A percentile compares a stretch with the other conserved stretches of the same genome.
These are phyloP conservation scores for Mucuna pruriens DNA, from an alignment of 306 rosid species.

Conservation along the genomic window DNA sequence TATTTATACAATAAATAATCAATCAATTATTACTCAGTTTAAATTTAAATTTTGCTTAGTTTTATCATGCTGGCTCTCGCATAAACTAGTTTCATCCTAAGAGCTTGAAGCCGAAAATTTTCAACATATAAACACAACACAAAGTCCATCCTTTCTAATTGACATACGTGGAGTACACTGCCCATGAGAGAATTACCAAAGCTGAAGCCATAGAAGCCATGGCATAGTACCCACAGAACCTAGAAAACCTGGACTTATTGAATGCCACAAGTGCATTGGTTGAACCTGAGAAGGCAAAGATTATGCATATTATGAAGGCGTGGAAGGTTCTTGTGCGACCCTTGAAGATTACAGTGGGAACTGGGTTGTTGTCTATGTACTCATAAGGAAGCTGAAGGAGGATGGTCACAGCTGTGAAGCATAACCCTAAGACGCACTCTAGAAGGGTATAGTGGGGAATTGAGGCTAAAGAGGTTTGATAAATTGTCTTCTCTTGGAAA, in stretches of 20 bases:
- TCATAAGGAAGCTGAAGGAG: conserved; percentile 44
- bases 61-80: not conserved
- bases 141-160: not conserved
- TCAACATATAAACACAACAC: not conserved
- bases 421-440: conserved; percentile 35
- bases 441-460: conserved; percentile 23
- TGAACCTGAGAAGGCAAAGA: conserved; percentile 44
- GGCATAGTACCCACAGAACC: conserved; percentile 34
- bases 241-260: conserved; percentile 1
- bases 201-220: conserved; percentile 48
- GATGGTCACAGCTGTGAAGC: conserved; percentile 32
- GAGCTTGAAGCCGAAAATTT: conserved; percentile 13
- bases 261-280: conserved; percentile 37
- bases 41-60: not conserved
- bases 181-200: conserved; percentile 35
- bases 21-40: not conserved
- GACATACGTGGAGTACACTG: conserved; percentile 8
- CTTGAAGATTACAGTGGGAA: conserved; percentile 45
- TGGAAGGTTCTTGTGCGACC: conserved; percentile 44
- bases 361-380: conserved; percentile 35
- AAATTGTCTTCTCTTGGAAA: not conserved
- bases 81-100: not conserved
- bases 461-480: not conserved
- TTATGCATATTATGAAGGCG: conserved; percentile 43
- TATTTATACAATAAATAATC: not conserved